Conservation (phyloP, 192 early-diverging fungal species). For the Coemansia sp. region DNA sequence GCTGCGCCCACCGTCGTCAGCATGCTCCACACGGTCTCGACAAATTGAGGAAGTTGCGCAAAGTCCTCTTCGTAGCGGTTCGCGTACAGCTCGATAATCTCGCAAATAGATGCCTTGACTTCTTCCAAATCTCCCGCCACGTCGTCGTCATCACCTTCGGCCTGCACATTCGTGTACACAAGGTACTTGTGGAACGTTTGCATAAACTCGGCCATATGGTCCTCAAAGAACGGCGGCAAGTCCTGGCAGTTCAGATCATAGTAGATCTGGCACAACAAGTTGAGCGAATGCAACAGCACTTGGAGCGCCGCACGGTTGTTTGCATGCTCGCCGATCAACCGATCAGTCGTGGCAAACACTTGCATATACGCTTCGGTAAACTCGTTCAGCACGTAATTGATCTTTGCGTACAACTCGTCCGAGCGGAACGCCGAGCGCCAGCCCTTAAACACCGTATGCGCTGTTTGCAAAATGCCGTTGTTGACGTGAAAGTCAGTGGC, state of each 20-base stretch:
- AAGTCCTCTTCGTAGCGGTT: conserved; percentile 92
- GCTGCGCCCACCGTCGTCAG: conserved; percentile 71
- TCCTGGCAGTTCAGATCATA: conserved; percentile 96
- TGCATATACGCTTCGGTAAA: conserved; percentile 81
- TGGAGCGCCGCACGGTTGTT: conserved; percentile 64
- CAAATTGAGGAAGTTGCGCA: conserved; percentile 73
- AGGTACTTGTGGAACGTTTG: conserved; percentile 86
- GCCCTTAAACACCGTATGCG: conserved; percentile 93
- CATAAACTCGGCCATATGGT: conserved; percentile 83
- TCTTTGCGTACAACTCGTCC: conserved; percentile 80
- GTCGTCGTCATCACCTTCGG: conserved; percentile 75
- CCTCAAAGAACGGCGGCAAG: conserved; percentile 95
- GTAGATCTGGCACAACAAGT: conserved; percentile 84
- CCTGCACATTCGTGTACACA: conserved; percentile 70
- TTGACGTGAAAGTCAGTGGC: conserved; percentile 79
- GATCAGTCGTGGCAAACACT: conserved; percentile 82
- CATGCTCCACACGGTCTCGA: conserved; percentile 84
- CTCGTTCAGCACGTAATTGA: conserved; percentile 86
- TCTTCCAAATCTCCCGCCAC: conserved; percentile 81
- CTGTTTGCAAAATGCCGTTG: conserved; percentile 89
- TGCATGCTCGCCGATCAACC: conserved; percentile 67
- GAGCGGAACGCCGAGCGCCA: conserved; percentile 84
- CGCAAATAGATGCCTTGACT: conserved; percentile 91
- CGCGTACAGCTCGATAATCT: conserved; percentile 87
- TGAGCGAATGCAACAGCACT: conserved; percentile 71